These are phyloP conservation scores for Tricholoma flavovirens DNA, from an alignment of 768 basidiomycete species.

Conservation along the genomic window DNA sequence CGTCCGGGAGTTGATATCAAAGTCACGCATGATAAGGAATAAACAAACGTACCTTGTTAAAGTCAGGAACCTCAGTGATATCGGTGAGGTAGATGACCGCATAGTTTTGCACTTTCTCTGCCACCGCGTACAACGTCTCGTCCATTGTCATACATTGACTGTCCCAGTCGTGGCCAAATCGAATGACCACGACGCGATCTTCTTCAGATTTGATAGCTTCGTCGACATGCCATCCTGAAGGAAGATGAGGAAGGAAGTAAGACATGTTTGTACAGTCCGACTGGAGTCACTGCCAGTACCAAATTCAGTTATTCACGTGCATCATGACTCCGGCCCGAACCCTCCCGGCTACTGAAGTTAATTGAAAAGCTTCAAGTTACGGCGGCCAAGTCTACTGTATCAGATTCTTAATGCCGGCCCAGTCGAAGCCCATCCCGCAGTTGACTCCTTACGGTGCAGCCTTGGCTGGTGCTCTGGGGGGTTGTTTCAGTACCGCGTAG, in stretches of 20 bases:
- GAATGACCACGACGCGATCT: slow-evolving; percentile 88
- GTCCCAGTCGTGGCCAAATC: slow-evolving; percentile 95
- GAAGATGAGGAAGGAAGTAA: slow-evolving; percentile 84
- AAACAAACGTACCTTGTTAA: slow-evolving; percentile 75
- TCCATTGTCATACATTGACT: slow-evolving; percentile 98
- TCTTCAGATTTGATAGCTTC: slow-evolving; percentile 99
- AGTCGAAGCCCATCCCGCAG: slow-evolving; percentile 56
- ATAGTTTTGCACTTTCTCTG: slow-evolving; percentile 97
- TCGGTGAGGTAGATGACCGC: slow-evolving; percentile 95
- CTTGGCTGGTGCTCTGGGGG: slow-evolving; percentile 88
- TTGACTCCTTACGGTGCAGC: slow-evolving; percentile 88
- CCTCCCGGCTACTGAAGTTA: too few species aligned
- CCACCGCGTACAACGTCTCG: slow-evolving; percentile 87
- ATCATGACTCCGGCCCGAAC: too few species aligned
- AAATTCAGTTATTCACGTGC: too few species aligned
- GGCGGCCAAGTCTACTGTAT: slow-evolving; percentile 10
- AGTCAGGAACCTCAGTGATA: slow-evolving; percentile 96
- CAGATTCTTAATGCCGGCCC: slow-evolving; percentile 34
- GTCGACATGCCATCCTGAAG: slow-evolving; percentile 97
- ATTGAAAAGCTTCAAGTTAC: too few species aligned
- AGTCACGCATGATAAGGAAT: neutral
- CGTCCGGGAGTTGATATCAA: neutral
- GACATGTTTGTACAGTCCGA: slow-evolving; percentile 75
- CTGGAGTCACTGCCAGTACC: too few species aligned
- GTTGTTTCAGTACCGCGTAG: slow-evolving; percentile 89